These are phyloP conservation scores for Metschnikowia matae DNA, from an alignment of 805 yeast species.

Conservation along the genomic window DNA sequence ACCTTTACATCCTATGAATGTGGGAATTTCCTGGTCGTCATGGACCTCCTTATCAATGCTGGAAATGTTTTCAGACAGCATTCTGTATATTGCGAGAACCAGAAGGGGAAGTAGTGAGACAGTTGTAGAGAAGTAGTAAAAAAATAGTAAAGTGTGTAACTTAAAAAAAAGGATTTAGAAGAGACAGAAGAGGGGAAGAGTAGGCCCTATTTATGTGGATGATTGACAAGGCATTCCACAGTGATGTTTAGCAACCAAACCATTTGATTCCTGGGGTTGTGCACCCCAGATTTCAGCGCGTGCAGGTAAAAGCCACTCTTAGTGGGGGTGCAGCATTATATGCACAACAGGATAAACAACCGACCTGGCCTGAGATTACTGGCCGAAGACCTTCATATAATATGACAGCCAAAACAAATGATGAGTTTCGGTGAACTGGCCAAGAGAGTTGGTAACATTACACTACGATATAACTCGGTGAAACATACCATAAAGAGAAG, in stretches of 20 bases:
- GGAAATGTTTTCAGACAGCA: conserved; percentile 4
- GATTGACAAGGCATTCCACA: background rate
- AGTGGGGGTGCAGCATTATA: background rate
- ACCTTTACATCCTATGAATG: conserved; percentile 11
- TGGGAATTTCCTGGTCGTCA: conserved; percentile 9
- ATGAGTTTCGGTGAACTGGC: background rate
- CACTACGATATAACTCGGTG: background rate
- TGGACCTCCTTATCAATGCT: background rate
- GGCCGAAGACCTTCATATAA: background rate
- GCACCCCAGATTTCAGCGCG: background rate
- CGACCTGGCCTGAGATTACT: background rate
- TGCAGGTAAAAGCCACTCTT: background rate
- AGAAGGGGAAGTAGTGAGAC: background rate
- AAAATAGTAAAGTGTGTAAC: background rate
- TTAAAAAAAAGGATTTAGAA: background rate
- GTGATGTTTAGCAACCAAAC: background rate
- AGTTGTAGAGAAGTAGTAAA: no score
- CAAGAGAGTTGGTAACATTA: background rate
- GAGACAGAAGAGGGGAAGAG: background rate
- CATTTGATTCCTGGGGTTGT: background rate
- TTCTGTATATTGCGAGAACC: background rate
- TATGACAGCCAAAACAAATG: no score
- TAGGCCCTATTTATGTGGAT: background rate
- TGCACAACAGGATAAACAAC: background rate
- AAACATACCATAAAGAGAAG: background rate